phyloP scores from a whole-genome alignment of 495 filamentous ascomycete species.

The Penicillium riverlandense region DNA sequence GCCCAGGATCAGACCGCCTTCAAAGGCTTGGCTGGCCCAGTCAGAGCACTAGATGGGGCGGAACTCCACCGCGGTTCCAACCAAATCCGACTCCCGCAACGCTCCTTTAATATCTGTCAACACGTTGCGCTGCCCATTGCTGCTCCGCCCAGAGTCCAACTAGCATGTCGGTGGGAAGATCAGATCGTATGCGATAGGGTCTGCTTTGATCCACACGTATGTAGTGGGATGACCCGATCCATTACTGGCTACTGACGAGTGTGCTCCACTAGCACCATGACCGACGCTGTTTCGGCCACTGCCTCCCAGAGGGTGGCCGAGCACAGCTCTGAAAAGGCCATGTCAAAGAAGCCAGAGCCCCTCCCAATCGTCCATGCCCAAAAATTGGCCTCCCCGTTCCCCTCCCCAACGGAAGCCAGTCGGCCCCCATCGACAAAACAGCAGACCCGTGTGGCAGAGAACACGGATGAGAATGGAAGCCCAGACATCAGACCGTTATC shows the following conservation, averaged over 20 bases:
- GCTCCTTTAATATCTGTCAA: slow-evolving; percentile 22
- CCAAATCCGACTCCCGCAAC: slow-evolving; percentile 14
- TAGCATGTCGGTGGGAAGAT: slow-evolving; percentile 9
- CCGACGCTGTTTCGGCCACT: slow-evolving; percentile 14
- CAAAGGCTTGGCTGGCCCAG: slow-evolving; percentile 9
- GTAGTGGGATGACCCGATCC: slow-evolving; percentile 1
- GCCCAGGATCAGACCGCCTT: slow-evolving; percentile 8
- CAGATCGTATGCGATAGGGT: slow-evolving; percentile 1
- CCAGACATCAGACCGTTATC: slow-evolving; percentile 1
- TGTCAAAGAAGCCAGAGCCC: slow-evolving; percentile 18
- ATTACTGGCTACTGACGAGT: slow-evolving; percentile 14
- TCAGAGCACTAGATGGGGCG: slow-evolving; percentile 9
- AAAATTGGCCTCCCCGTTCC: slow-evolving; percentile 26
- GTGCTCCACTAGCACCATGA: slow-evolving; percentile 16
- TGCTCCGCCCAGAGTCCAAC: too few species aligned
- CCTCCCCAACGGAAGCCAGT: slow-evolving; percentile 26
- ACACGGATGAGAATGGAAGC: slow-evolving; percentile 1
- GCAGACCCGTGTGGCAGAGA: slow-evolving; percentile 5
- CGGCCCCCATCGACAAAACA: slow-evolving; percentile 13
- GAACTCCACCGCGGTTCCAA: slow-evolving; percentile 26
- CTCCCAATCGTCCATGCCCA: slow-evolving; percentile 12
- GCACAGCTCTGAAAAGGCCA: slow-evolving; percentile 8
- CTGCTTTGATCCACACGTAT: slow-evolving; percentile 16
- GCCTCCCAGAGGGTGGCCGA: slow-evolving; percentile 17
- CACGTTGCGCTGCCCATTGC: too few species aligned